Percentiles rank a stretch among this genome's conserved stretches.
These are phyloP conservation scores for Osmanthus fragrans DNA, from an alignment of 257 asterid species.

Conservation along the genomic window DNA sequence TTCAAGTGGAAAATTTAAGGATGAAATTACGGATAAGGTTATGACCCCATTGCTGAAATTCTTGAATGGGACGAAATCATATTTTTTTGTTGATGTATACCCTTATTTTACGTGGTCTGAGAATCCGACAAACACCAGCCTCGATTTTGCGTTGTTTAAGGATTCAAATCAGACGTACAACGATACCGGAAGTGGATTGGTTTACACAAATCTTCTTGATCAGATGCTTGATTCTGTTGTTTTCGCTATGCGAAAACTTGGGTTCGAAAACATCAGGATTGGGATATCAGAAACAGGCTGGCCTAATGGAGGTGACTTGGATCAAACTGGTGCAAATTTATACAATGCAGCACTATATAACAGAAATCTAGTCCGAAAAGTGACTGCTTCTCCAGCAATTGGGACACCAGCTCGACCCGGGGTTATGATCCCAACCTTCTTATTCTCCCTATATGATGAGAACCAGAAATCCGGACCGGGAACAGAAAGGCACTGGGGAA, in stretches of 20 bases:
- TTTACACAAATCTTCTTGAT: constrained; percentile 62
- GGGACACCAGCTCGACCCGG: constrained; percentile 86
- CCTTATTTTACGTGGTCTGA: constrained; percentile 65
- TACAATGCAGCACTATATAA: constrained; percentile 71
- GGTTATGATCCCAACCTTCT: constrained; percentile 47
- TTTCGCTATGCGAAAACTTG: constrained; percentile 58
- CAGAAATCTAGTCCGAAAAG: constrained; percentile 47
- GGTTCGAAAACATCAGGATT: constrained; percentile 37
- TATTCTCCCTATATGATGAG: constrained; percentile 67
- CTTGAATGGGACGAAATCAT: constrained; percentile 52
- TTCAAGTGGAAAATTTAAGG: constrained; percentile 58
- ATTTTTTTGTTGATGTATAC: constrained; percentile 57
- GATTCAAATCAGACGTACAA: constrained; percentile 26
- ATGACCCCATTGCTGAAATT: constrained; percentile 49
- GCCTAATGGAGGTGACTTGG: constrained; percentile 80
- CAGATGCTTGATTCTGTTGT: constrained; percentile 68
- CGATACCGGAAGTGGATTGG: constrained; percentile 54
- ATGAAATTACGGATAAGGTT: constrained; percentile 42
- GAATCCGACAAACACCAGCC: constrained; percentile 36
- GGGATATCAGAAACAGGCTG: constrained; percentile 77
- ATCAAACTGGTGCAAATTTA: constrained; percentile 59
- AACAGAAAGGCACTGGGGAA: constrained; percentile 80
- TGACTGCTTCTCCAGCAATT: constrained; percentile 37
- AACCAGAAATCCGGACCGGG: constrained; percentile 58
- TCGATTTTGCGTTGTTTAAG: constrained; percentile 56